phyloP scores from a whole-genome alignment of 2,329 filamentous ascomycete species.

The Leptographium procerum region DNA sequence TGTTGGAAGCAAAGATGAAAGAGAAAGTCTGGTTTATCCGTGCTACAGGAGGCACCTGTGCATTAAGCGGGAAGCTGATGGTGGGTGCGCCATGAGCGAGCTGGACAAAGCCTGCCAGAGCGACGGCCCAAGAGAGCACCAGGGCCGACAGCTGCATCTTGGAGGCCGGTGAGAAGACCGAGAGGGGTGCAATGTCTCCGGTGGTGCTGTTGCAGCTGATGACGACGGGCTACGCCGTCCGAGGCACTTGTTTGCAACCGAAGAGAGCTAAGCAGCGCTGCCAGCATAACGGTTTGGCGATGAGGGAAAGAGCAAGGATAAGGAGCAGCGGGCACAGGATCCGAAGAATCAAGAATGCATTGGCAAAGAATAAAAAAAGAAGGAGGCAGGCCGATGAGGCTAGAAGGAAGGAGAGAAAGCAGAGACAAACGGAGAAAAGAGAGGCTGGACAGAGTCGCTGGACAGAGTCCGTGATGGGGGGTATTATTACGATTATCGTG shows the following conservation, averaged over 20 bases:
- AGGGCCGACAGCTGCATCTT: not conserved
- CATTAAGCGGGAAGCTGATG: slow-evolving; percentile 63
- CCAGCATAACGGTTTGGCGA: not conserved
- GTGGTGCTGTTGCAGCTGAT: not conserved
- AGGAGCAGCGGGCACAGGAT: not conserved
- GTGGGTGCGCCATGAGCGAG: slow-evolving; percentile 24
- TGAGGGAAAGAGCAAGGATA: not conserved
- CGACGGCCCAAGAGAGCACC: not conserved
- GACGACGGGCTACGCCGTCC: not conserved
- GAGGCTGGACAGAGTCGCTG: not conserved
- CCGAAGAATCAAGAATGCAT: not conserved
- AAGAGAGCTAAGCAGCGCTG: not conserved
- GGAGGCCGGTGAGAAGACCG: not conserved
- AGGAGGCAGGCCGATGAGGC: not conserved
- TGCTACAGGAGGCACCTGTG: slow-evolving; percentile 72
- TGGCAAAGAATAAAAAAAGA: not conserved
- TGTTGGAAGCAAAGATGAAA: slow-evolving; percentile 61
- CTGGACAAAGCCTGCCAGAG: slow-evolving; percentile 8
- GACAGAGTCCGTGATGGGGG: not conserved
- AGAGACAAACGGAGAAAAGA: not conserved
- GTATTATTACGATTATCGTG: not conserved
- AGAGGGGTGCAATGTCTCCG: not conserved
- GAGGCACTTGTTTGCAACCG: not conserved
- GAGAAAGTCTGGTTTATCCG: slow-evolving; percentile 54
- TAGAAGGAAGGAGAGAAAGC: not conserved